Evolutionary conservation across 176 grass and related monocot species (phyloP), one percentile per base, ranked within the genome.

Genomic region (barley (Hordeum vulgare)): DNA sequence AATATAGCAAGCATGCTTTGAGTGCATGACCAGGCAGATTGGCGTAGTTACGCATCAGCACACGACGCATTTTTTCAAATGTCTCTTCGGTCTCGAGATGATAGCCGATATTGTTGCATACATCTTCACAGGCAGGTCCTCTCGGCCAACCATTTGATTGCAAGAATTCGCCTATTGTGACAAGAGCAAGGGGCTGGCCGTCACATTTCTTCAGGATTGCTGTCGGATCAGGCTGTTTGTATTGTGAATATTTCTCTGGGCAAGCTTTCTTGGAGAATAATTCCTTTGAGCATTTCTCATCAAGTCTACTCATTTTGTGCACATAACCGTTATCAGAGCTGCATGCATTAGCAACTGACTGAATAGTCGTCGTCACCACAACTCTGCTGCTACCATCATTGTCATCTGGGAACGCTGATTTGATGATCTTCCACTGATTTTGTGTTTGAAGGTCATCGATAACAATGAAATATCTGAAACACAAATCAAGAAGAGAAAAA

Each of bases 1-100:
- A 74, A 74, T 74, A 74, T 74, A 74, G 71, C 26, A 74, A 51
- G 42, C 44, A 74, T 4, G 71, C 26, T 74, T 53, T 51, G 71
- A 74, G 44, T 2, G 1, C 44, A 53, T 74, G 71, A 2, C 44
- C 25, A 53, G 20, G 14, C 44, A 74, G 25, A 53, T 7, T 53
- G 8, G 26, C 9, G 5, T 53, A 74, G 26, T 74, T 74, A 74
- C 9, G 25, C 25, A 53, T 53, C 42, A 74, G 26, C 15, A 20
- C 14, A 0, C 4, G 14, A 29, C 42, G 24, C 35, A 74, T 49
- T 20, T 74, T 29, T 31, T 49, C 8, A 1, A 74, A 74, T 3
- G 42, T 3, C 15, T 53, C 27, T 28, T 31, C 26, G 3, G 4
- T 53, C 44, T 74, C 0, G 8, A 74, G 44, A 53, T 74, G 44